A percentile compares a stretch with the other conserved stretches of the same genome.
Evolutionary conservation across 441 rosid genomes (phyloP).

Genomic region (Lepidium campestre): DNA sequence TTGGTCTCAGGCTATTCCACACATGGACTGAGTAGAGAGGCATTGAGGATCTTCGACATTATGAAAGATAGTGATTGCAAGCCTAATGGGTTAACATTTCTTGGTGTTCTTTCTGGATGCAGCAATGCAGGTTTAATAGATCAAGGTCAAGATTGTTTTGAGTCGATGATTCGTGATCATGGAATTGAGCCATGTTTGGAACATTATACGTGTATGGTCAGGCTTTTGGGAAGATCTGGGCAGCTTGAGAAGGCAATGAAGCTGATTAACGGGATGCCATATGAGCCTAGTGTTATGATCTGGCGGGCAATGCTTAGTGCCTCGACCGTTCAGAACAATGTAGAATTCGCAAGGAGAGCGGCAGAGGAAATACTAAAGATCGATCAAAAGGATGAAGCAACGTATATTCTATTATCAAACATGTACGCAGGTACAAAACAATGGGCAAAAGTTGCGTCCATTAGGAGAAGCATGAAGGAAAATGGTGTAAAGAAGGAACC

Average conservation of each 20-base stretch:
- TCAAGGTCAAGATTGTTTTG: constrained; percentile 56
- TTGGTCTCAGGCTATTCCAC: constrained; percentile 81
- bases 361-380: constrained; percentile 59
- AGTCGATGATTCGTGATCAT: constrained; percentile 61
- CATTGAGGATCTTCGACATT: constrained; percentile 39
- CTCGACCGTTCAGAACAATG: constrained; percentile 62
- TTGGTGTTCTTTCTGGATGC: constrained; percentile 73
- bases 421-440: constrained; percentile 64
- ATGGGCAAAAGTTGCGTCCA: constrained; percentile 57
- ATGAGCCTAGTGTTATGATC: constrained; percentile 56
- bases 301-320: constrained; percentile 92
- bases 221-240: constrained; percentile 77
- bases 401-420: constrained; percentile 71
- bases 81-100: constrained; percentile 53
- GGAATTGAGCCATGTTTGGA: constrained; percentile 70
- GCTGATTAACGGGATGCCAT: constrained; percentile 63
- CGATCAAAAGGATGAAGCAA: constrained; percentile 72
- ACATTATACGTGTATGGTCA: constrained; percentile 82
- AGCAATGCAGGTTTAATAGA: constrained; percentile 67
- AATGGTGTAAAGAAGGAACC: constrained; percentile 76
- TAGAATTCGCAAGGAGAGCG: constrained; percentile 54
- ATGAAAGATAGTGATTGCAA: constrained; percentile 47
- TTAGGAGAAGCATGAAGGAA: constrained; percentile 67
- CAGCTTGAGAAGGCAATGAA: constrained; percentile 58
- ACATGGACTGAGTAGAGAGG: constrained; percentile 55